Percentiles rank a stretch among this genome's conserved stretches.
phyloP scores from a whole-genome alignment of 768 basidiomycete genomes.

The Multifurca ochricompacta region DNA sequence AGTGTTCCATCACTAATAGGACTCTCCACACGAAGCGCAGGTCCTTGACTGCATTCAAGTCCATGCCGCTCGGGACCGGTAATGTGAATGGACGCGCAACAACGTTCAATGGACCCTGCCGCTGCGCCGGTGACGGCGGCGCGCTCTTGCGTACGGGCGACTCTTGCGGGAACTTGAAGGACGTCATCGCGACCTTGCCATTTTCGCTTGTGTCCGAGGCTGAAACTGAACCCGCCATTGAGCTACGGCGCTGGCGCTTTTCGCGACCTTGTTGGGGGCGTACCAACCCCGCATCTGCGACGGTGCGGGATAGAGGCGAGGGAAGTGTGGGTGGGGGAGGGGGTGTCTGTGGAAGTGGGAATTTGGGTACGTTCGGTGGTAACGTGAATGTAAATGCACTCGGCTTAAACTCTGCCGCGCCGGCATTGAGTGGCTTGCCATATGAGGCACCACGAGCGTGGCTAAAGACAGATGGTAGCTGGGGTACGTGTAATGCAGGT shows the following conservation, averaged over 20 bases:
- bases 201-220: constrained; percentile 48
- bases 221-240: constrained; percentile 29
- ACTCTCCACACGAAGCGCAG: not conserved
- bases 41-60: constrained; percentile 20
- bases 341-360: constrained; percentile 33
- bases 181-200: constrained; percentile 43
- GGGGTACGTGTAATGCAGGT: not conserved
- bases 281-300: constrained; percentile 21
- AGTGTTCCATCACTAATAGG: not conserved
- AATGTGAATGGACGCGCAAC: constrained; percentile 58
- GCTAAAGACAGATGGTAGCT: not conserved
- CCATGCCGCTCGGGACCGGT: constrained; percentile 43
- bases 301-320: constrained; percentile 24
- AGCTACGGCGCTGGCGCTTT: constrained; percentile 62
- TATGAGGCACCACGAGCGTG: constrained; percentile 40
- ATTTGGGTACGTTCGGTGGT: constrained; percentile 55
- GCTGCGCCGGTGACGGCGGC: constrained; percentile 31
- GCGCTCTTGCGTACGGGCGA: constrained; percentile 45
- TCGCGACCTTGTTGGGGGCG: constrained; percentile 63
- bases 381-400: constrained; percentile 69
- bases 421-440: constrained; percentile 67
- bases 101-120: constrained; percentile 31
- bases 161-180: constrained; percentile 69
- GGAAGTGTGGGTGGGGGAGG: constrained; percentile 30
- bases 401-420: constrained; percentile 79